Conservation (phyloP, 2,329 filamentous ascomycete species). For the Penicillium sp. region DNA sequence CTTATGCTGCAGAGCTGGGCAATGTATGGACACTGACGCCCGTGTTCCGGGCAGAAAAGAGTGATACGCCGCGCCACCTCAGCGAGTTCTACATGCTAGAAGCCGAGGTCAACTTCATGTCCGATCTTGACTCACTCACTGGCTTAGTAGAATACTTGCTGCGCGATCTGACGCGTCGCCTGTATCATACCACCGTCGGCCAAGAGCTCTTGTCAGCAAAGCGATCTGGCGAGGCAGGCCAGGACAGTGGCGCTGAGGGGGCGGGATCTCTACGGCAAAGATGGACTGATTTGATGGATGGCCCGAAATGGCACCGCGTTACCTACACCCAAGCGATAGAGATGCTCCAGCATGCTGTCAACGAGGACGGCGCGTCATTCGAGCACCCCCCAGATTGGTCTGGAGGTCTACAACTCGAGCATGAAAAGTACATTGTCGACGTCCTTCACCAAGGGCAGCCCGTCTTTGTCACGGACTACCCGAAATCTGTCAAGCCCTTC, state of each 20-base stretch:
- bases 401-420: slow-evolving; percentile 77
- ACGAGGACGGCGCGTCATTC: slow-evolving; percentile 54
- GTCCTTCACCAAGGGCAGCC: slow-evolving; percentile 62
- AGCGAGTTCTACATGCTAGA: slow-evolving; percentile 99
- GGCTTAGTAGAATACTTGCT: slow-evolving; percentile 76
- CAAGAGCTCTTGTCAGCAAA: slow-evolving; percentile 54
- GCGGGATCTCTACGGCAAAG: slow-evolving; percentile 56
- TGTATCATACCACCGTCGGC: slow-evolving; percentile 51
- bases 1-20: slow-evolving; percentile 79
- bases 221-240: slow-evolving; percentile 41
- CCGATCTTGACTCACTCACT: slow-evolving; percentile 68
- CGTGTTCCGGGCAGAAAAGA: slow-evolving; percentile 88
- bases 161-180: slow-evolving; percentile 51
- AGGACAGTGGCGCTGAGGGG: slow-evolving; percentile 30
- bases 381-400: slow-evolving; percentile 67
- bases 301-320: slow-evolving; percentile 67
- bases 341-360: slow-evolving; percentile 58
- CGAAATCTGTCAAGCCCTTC: slow-evolving; percentile 84
- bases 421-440: slow-evolving; percentile 82
- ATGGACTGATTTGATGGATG: slow-evolving; percentile 64
- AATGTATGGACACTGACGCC: slow-evolving; percentile 93
- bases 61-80: slow-evolving; percentile 87
- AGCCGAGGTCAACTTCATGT: slow-evolving; percentile 77
- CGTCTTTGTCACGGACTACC: slow-evolving; percentile 91
- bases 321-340: slow-evolving; percentile 77